Percentiles rank a stretch among this genome's conserved stretches.
These are phyloP conservation scores for Albizia julibrissin DNA, from an alignment of 306 rosid species.

Conservation along the genomic window DNA sequence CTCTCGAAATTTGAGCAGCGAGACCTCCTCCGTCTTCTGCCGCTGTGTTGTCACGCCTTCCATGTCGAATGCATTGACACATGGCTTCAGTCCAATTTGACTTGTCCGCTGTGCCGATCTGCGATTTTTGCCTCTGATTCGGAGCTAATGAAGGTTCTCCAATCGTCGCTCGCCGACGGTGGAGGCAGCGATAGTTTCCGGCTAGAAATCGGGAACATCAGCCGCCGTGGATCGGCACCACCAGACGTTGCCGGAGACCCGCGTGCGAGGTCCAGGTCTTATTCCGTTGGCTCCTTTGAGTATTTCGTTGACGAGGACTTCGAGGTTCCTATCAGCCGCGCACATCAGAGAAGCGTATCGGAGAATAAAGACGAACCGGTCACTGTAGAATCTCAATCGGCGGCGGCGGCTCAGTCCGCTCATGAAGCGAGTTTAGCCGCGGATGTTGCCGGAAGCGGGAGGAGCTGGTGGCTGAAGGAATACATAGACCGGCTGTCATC, in stretches of 20 bases:
- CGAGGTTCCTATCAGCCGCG: constrained; percentile 52
- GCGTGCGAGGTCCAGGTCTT: constrained; percentile 49
- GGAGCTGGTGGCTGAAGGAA: constrained; percentile 89
- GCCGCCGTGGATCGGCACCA: constrained; percentile 43
- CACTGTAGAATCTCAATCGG: neutral
- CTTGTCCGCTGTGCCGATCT: constrained; percentile 83
- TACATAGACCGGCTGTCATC: constrained; percentile 72
- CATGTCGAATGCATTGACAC: constrained; percentile 66
- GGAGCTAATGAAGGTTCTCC: constrained; percentile 50
- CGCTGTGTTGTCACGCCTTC: constrained; percentile 78
- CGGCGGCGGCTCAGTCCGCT: neutral
- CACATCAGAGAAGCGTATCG: constrained; percentile 52
- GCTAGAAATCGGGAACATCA: constrained; percentile 67
- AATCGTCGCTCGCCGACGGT: constrained; percentile 2
- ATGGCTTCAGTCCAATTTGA: constrained; percentile 71
- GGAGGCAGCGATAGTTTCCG: constrained; percentile 50
- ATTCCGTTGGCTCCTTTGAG: constrained; percentile 85
- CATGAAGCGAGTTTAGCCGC: constrained; percentile 48
- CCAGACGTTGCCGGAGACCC: neutral
- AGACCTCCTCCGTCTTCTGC: constrained; percentile 71
- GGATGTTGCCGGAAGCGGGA: constrained; percentile 55
- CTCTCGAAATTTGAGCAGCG: constrained; percentile 60
- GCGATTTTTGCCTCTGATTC: constrained; percentile 51
- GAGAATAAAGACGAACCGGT: constrained; percentile 54
- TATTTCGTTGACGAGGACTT: constrained; percentile 67